Evolutionary conservation across 257 asterid genomes (phyloP), one percentile per base, ranked within the genome.

Genomic region (Mentha longifolia): DNA sequence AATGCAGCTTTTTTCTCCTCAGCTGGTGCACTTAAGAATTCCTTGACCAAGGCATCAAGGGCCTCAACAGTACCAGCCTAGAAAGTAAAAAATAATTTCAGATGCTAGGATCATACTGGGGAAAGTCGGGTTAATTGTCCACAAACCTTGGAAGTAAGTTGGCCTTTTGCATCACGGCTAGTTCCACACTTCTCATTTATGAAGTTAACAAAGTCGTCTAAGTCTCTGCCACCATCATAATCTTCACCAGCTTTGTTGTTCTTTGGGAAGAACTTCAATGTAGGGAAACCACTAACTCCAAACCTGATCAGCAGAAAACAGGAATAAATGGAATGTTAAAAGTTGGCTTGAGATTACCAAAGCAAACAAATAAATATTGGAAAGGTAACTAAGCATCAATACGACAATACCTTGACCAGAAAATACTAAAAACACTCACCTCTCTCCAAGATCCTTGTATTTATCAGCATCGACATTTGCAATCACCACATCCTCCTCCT

Each of bases 401-500:
- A 61, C 72, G 55, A 15, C 54, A 61, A 22, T 61, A 61, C 7
- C 4, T 46, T 9, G 57, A 46, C 35, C 17, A 20, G 20, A 54
- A 15, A 20, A 35, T 20, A 50, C 9, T 49, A 15, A 31, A 30
- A 51, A 17, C 50, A 80, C 97, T 84, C 74, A 95, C 99, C 88
- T 92, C 80, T 89, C 95, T 19, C 74, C 99, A 54, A 89, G 79
- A 71, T 89, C 98, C 83, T 84, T 92, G 85, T 88, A 70, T 58
- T 82, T 83, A 82, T 95, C 99, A 51, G 99, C 97, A 68, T 94
- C 99, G 59, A 87, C 81, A 72, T 89, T 94, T n/a, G 99, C 96
- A 71, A 94, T 91, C 77, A 91, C 94, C 71, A 94, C 99, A 74
- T 77, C 80, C 7, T 83, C 93, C 39, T 94, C 99, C 68, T 57